These are phyloP conservation scores for Porpolomopsis calyptriformis DNA, from an alignment of 768 basidiomycete genomes.

Conservation along the genomic window DNA sequence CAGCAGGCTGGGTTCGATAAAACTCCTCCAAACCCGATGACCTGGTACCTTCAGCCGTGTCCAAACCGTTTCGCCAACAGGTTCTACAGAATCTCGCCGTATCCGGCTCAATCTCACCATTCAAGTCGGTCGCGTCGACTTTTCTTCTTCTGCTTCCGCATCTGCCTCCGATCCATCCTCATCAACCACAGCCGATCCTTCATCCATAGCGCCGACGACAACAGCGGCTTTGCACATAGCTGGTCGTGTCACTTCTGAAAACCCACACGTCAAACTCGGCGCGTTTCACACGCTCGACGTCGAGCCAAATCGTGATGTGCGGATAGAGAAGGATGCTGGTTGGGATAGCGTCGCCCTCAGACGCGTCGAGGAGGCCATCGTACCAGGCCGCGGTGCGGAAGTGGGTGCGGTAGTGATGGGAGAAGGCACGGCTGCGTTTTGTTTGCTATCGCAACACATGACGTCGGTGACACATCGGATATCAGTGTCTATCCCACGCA, in stretches of 20 bases:
- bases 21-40: neutral
- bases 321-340: slow-evolving; percentile 75
- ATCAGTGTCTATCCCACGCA: slow-evolving; percentile 81
- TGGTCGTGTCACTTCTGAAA: slow-evolving; percentile 79
- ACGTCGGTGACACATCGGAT: slow-evolving; percentile 87
- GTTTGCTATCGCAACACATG: slow-evolving; percentile 93
- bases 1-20: neutral
- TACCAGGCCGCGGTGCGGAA: slow-evolving; percentile 93
- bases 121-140: slow-evolving; percentile 67
- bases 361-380: slow-evolving; percentile 77
- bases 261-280: slow-evolving; percentile 81
- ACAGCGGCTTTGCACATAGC: slow-evolving; percentile 72
- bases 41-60: slow-evolving; percentile 47
- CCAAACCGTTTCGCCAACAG: slow-evolving; percentile 82
- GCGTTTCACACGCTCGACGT: slow-evolving; percentile 93
- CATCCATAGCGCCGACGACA: slow-evolving; percentile 22
- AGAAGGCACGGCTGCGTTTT: slow-evolving; percentile 91
- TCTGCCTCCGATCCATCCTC: slow-evolving; percentile 37
- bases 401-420: slow-evolving; percentile 94
- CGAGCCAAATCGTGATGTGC: slow-evolving; percentile 82
- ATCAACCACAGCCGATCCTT: slow-evolving; percentile 21
- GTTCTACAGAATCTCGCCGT: slow-evolving; percentile 86
- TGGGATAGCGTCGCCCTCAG: slow-evolving; percentile 88
- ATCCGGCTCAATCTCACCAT: slow-evolving; percentile 79
- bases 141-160: slow-evolving; percentile 58